Percentiles rank a stretch among this genome's conserved stretches.
Conservation (phyloP, 1,284 basidiomycete species). For the Microbotryomycetes sp. region DNA sequence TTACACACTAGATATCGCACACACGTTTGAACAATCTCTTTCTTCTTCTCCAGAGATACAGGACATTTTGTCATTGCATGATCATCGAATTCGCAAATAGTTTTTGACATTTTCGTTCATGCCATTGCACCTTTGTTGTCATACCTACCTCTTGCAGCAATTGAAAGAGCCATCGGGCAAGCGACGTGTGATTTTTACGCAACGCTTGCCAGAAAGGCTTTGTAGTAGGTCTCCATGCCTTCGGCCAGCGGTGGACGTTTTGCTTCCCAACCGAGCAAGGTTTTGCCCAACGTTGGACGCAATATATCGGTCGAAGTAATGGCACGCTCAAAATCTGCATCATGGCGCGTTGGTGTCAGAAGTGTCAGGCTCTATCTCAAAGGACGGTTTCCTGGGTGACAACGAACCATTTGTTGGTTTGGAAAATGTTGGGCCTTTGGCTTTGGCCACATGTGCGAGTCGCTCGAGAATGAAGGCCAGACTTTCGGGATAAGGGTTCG, state of each 20-base stretch:
- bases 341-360: neutral
- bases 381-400: no score
- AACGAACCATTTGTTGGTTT: conserved; percentile 27
- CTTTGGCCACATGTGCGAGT: conserved; percentile 47
- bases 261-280: conserved; percentile 50
- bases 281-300: conserved; percentile 49
- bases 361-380: neutral
- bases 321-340: conserved; percentile 39
- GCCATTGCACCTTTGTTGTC: no score
- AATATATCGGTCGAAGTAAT: conserved; percentile 25
- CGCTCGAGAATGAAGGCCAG: conserved; percentile 48
- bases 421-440: conserved; percentile 33
- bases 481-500: conserved; percentile 49
- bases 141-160: no score
- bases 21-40: no score
- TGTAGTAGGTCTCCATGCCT: conserved; percentile 49
- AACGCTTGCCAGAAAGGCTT: conserved; percentile 11
- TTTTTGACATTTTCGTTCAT: no score
- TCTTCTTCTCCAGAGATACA: no score
- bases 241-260: conserved; percentile 49
- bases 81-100: no score
- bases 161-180: no score
- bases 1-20: no score
- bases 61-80: no score
- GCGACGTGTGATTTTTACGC: no score